Conservation (phyloP, 192 early-diverging fungal species). For the Helicostylum pulchrum region DNA sequence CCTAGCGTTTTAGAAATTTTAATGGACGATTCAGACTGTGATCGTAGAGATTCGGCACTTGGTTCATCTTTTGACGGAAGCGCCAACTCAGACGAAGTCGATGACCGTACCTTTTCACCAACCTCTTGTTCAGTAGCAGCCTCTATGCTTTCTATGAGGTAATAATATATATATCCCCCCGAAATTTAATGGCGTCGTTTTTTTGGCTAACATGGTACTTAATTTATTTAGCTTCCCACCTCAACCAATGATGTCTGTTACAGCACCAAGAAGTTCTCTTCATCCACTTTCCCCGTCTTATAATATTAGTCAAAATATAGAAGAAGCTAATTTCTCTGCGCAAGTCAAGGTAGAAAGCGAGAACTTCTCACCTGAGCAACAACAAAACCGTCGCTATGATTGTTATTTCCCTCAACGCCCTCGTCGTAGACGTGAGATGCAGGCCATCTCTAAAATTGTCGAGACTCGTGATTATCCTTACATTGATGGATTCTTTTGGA, state of each 20-base stretch:
- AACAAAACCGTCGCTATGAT: conserved; percentile 1
- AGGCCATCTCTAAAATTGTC: conserved; percentile 54
- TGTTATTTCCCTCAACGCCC: conserved; percentile 28
- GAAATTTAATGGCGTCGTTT: background rate
- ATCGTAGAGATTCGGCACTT: conserved; percentile 18
- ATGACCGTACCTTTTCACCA: conserved; percentile 2
- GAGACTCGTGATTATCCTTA: conserved; percentile 44
- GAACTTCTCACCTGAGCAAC: background rate
- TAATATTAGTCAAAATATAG: background rate
- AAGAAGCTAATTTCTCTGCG: conserved; percentile 3
- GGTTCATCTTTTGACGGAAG: conserved; percentile 21
- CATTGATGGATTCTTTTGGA: conserved; percentile 45
- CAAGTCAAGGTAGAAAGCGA: conserved; percentile 8
- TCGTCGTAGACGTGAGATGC: conserved; percentile 57
- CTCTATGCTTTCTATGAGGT: conserved; percentile 6
- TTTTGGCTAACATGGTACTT: background rate
- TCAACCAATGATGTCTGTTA: conserved; percentile 12
- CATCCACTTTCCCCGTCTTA: conserved; percentile 22
- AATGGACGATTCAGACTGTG: background rate
- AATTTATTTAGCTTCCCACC: conserved; percentile 17
- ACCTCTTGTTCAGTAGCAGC: background rate
- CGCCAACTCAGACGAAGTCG: conserved; percentile 23
- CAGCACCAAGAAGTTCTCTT: conserved; percentile 5
- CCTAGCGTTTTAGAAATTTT: conserved; percentile 1
- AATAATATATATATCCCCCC: background rate